Conservation (phyloP, 345 rosid genomes). For the Odontarrhena argentea region DNA sequence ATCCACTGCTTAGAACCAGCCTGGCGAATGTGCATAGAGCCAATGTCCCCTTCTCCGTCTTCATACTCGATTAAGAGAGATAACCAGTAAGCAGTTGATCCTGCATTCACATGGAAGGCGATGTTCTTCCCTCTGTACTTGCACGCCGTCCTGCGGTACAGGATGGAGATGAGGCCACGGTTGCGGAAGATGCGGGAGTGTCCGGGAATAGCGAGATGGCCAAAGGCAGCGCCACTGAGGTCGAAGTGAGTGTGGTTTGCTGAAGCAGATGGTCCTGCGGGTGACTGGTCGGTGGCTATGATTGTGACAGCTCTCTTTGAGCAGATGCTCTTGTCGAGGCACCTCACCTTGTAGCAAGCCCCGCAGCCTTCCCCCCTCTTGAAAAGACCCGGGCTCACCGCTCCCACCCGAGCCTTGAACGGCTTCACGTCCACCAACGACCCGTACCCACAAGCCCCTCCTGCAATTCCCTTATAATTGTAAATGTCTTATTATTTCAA, state of each 20-base stretch:
- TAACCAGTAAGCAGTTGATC: constrained; percentile 81
- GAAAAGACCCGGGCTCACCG: constrained; percentile 87
- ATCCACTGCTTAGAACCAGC: constrained; percentile 71
- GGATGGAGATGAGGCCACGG: constrained; percentile 73
- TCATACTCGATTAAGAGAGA: constrained; percentile 94
- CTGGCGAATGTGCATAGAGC: constrained; percentile 92
- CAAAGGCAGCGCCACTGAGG: constrained; percentile 96
- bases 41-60: constrained; percentile 97
- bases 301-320: constrained; percentile 84
- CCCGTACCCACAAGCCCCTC: constrained; percentile 98
- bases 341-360: constrained; percentile 83
- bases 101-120: constrained; percentile 89
- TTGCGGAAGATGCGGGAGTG: constrained; percentile 60
- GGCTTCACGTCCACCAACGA: constrained; percentile 87
- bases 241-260: constrained; percentile 76
- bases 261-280: constrained; percentile 61
- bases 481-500: too few species aligned
- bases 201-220: constrained; percentile 81
- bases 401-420: constrained; percentile 79
- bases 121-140: constrained; percentile 79
- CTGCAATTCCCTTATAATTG: constrained; percentile 42
- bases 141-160: constrained; percentile 81
- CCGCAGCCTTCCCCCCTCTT: constrained; percentile 92
- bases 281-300: constrained; percentile 89
- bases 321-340: constrained; percentile 74